Percentiles rank a stretch among this genome's conserved stretches.
Evolutionary conservation across 1,139 yeast species (phyloP).

Genomic region (Saccharomyces hybrid): DNA sequence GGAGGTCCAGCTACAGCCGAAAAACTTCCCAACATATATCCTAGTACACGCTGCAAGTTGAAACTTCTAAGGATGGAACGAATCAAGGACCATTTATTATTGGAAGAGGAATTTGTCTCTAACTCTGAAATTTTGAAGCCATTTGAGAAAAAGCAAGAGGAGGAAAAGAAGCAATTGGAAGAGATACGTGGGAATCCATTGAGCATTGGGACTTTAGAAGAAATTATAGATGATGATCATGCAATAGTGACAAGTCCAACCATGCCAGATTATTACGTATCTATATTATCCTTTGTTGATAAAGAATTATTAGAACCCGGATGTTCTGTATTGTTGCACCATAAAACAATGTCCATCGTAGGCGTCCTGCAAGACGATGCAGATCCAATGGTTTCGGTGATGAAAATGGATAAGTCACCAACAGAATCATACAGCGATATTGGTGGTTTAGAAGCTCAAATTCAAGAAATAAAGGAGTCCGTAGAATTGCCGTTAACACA

Average conservation of each 20-base stretch:
- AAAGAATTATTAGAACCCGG: conserved; percentile 95
- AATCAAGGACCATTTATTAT: conserved; percentile 87
- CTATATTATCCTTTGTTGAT: conserved; percentile 95
- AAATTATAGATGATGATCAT: conserved; percentile 95
- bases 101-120: conserved; percentile 94
- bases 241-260: conserved; percentile 95
- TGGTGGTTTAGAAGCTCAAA: conserved; percentile 94
- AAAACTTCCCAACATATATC: conserved; percentile 81
- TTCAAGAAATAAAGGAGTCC: conserved; percentile 96
- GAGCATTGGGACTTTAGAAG: conserved; percentile 95
- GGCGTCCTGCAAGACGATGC: conserved; percentile 97
- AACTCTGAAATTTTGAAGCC: conserved; percentile 94
- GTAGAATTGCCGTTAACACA: conserved; percentile 96
- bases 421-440: conserved; percentile 95
- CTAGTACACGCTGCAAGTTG: conserved; percentile 88
- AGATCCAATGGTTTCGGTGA: conserved; percentile 95
- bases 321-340: conserved; percentile 93
- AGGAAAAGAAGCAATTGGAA: conserved; percentile 90
- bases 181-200: conserved; percentile 95
- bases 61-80: conserved; percentile 88
- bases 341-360: conserved; percentile 88
- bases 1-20: conserved; percentile 89
- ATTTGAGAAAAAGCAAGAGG: conserved; percentile 93
- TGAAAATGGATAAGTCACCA: conserved; percentile 97
- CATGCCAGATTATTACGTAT: conserved; percentile 95